phyloP scores from a whole-genome alignment of 1,284 basidiomycete species.

The Anthracocystis walkeri region DNA sequence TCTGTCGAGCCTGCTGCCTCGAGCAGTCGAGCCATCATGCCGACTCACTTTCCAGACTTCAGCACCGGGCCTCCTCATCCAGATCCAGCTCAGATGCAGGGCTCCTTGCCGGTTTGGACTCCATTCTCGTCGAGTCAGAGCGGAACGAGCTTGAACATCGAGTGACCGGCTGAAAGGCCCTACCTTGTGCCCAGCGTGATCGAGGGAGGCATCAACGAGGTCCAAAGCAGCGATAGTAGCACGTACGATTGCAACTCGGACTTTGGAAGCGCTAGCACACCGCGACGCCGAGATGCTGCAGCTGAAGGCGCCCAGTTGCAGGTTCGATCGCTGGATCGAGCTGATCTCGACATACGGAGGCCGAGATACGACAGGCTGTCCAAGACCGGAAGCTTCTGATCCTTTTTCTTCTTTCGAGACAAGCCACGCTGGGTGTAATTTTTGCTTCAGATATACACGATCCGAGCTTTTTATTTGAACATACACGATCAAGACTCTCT shows the following conservation, averaged over 20 bases:
- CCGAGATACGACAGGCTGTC: background rate
- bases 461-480: too few species aligned
- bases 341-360: background rate
- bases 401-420: background rate
- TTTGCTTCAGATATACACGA: background rate
- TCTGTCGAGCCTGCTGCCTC: background rate
- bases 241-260: background rate
- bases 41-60: background rate
- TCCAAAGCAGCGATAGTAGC: background rate
- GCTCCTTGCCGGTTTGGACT: background rate
- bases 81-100: conserved; percentile 2
- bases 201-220: background rate
- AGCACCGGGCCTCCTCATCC: conserved; percentile 10
- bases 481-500: background rate
- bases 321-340: background rate
- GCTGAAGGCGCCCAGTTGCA: background rate
- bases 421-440: background rate
- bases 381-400: background rate
- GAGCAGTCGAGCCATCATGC: background rate
- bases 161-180: background rate
- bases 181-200: conserved; percentile 6
- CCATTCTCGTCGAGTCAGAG: conserved; percentile 1
- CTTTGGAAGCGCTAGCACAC: background rate
- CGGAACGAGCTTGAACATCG: background rate
- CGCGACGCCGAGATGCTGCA: background rate